These are phyloP conservation scores for Annulohypoxylon stygium DNA, from an alignment of 495 filamentous ascomycete genomes.

Conservation along the genomic window DNA sequence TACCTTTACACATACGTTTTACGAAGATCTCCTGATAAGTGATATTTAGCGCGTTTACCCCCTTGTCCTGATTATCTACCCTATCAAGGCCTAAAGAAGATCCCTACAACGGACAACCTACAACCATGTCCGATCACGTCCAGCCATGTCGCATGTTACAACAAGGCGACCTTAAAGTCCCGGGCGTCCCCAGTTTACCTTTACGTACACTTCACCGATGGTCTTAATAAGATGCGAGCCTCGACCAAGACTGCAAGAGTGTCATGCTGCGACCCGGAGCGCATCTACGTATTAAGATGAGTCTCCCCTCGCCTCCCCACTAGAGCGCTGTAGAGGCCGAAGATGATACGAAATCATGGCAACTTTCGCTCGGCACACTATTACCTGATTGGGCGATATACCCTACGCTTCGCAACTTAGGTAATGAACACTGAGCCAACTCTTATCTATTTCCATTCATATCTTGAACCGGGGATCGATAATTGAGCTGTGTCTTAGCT, in stretches of 20 bases:
- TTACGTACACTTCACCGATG: not conserved
- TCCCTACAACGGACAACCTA: not conserved
- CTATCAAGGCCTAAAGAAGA: not conserved
- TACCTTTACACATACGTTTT: constrained; percentile 18
- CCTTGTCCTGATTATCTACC: constrained; percentile 13
- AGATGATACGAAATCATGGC: constrained; percentile 9
- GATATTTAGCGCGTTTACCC: not conserved
- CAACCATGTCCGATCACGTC: not conserved
- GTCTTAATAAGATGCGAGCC: constrained; percentile 4
- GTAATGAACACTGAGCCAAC: constrained; percentile 8
- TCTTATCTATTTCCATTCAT: constrained; percentile 39
- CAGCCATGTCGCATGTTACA: constrained; percentile 30
- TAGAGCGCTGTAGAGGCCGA: not conserved
- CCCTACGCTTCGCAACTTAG: constrained; percentile 6
- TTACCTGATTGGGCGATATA: constrained; percentile 26
- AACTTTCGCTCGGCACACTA: not conserved
- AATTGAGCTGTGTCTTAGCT: constrained; percentile 10
- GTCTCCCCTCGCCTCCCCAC: no score
- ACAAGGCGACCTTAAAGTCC: constrained; percentile 22
- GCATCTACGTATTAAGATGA: constrained; percentile 8
- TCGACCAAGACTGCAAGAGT: not conserved
- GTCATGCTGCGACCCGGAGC: constrained; percentile 13
- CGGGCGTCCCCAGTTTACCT: constrained; percentile 1
- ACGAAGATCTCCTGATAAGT: constrained; percentile 31
- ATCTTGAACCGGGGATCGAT: constrained; percentile 33